A percentile compares a stretch with the other conserved stretches of the same genome.
phyloP scores from a whole-genome alignment of 192 early-diverging fungal species.

The Backusella morwellensis region DNA sequence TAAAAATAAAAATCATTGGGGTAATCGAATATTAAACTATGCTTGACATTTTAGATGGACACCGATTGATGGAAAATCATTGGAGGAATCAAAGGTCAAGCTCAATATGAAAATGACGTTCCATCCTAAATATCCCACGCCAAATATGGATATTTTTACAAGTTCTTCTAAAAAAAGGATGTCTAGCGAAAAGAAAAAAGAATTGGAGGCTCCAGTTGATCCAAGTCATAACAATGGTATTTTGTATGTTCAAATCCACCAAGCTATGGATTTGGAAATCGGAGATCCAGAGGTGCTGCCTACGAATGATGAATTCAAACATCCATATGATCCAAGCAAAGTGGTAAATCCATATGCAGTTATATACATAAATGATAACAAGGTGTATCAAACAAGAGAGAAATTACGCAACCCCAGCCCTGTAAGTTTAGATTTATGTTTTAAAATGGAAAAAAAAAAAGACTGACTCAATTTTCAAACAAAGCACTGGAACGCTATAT shows the following conservation, averaged over 20 bases:
- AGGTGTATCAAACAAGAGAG: slow-evolving; percentile 19
- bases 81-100: slow-evolving; percentile 13
- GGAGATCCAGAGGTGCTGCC: slow-evolving; percentile 23
- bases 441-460: not conserved
- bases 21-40: not conserved
- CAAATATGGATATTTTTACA: slow-evolving; percentile 12
- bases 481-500: slow-evolving; percentile 29
- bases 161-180: slow-evolving; percentile 9
- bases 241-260: slow-evolving; percentile 16
- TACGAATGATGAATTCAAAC: slow-evolving; percentile 20
- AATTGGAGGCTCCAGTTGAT: not conserved
- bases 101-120: slow-evolving; percentile 29
- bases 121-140: slow-evolving; percentile 31
- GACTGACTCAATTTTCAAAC: not conserved
- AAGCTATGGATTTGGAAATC: slow-evolving; percentile 31
- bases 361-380: slow-evolving; percentile 28
- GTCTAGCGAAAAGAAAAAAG: not conserved
- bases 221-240: slow-evolving; percentile 20
- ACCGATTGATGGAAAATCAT: slow-evolving; percentile 25
- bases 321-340: slow-evolving; percentile 22
- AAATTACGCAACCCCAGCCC: slow-evolving; percentile 28
- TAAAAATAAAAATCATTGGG: not conserved
- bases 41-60: slow-evolving; percentile 12
- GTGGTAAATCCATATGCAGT: slow-evolving; percentile 27
- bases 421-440: slow-evolving; percentile 7